phyloP scores from a whole-genome alignment of 257 asterid genomes.

The Leonotis leonurus region DNA sequence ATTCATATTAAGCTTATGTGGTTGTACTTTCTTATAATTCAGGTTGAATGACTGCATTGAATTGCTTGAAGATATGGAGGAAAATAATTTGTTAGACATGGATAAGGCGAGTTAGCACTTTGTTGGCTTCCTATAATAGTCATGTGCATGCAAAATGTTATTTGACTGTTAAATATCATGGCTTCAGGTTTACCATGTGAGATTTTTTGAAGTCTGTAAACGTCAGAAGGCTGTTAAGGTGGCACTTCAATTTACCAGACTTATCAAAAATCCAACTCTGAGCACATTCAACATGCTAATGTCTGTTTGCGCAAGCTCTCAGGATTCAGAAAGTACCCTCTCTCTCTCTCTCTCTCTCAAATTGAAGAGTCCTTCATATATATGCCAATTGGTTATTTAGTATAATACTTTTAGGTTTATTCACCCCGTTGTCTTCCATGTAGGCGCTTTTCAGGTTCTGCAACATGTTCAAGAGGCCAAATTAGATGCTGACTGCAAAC shows the following conservation, averaged over 20 bases:
- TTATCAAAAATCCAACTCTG: conserved; percentile 76
- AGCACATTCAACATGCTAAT: conserved; percentile 97
- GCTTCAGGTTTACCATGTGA: conserved; percentile 74
- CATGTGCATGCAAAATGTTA: conserved; percentile 12
- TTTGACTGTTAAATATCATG: conserved; percentile 16
- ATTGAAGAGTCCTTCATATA: neutral
- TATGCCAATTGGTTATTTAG: conserved; percentile 4
- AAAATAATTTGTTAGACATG: conserved; percentile 65
- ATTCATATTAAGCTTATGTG: conserved; percentile 11
- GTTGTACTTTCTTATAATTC: conserved; percentile 15
- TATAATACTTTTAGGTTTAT: conserved; percentile 6
- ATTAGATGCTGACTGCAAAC: conserved; percentile 81
- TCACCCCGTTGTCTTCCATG: conserved; percentile 19
- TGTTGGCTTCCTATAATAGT: conserved; percentile 5
- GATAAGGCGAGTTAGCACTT: conserved; percentile 53
- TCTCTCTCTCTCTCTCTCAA: conserved; percentile 1
- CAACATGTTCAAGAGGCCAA: conserved; percentile 65
- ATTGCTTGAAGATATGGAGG: conserved; percentile 83
- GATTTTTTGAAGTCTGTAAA: conserved; percentile 76
- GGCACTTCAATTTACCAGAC: conserved; percentile 74
- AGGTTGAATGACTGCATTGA: conserved; percentile 80
- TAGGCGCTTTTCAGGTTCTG: conserved; percentile 83
- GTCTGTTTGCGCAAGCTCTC: conserved; percentile 86
- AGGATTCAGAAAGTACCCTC: conserved; percentile 70
- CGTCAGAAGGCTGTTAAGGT: conserved; percentile 71